Conservation (phyloP, 306 rosid genomes). For the Inga laurina region DNA sequence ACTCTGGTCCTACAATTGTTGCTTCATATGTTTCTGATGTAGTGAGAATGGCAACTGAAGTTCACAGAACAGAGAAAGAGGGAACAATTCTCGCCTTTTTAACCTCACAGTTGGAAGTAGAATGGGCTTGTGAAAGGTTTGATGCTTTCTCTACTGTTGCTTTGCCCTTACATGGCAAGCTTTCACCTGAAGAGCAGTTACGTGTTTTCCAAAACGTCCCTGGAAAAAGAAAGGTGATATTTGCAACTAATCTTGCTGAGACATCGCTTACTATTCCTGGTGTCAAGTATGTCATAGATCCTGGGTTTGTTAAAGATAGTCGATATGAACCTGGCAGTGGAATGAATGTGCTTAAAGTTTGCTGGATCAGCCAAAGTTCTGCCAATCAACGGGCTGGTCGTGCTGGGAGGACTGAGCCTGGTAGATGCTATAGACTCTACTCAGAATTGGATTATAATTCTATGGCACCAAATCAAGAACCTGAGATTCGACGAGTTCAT, state of each 20-base stretch:
- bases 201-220: conserved; percentile 67
- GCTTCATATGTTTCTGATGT: conserved; percentile 68
- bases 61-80: conserved; percentile 65
- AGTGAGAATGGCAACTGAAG: conserved; percentile 65
- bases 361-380: conserved; percentile 88
- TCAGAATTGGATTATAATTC: conserved; percentile 66
- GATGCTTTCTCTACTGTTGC: conserved; percentile 59
- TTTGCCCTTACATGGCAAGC: conserved; percentile 88
- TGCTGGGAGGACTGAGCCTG: conserved; percentile 96
- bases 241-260: conserved; percentile 94
- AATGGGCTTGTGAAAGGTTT: conserved; percentile 88
- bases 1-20: conserved; percentile 42
- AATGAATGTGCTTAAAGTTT: conserved; percentile 87
- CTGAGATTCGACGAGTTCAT: conserved; percentile 95
- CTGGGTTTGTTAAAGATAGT: conserved; percentile 85
- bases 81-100: conserved; percentile 92
- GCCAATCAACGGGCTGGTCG: conserved; percentile 96
- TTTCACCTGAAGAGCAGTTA: conserved; percentile 74
- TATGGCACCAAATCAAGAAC: conserved; percentile 83
- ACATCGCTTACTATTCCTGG: conserved; percentile 97
- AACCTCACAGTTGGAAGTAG: conserved; percentile 97
- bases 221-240: conserved; percentile 82
- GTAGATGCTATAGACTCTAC: conserved; percentile 89
- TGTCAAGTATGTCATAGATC: conserved; percentile 86
- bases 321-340: conserved; percentile 84